Base-by-base conservation (phyloP, 2,329 filamentous ascomycete species). In the Penicillium sp. region DNA sequence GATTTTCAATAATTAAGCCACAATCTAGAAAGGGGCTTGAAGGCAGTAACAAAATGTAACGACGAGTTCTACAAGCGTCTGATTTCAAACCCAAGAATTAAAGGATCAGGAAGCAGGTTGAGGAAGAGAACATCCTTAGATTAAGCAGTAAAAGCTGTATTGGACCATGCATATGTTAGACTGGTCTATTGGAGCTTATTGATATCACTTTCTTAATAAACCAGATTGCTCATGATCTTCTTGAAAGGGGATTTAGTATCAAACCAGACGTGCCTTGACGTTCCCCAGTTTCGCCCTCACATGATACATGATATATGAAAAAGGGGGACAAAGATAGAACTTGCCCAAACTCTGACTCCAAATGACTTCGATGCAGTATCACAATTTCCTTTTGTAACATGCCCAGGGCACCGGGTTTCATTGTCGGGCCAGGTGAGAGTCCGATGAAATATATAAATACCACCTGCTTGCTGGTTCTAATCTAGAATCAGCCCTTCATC, bases 381-480 rank as follows among this genome's bases (percentile, higher is more conserved):
- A 46, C 7, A 18, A 44, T 44, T 16, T 26, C 23, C 16, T 18
- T 8, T 10, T 43, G 23, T 29, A 39, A 44, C 32, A 51, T 13
- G 4, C 4, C 13, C 16, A 46, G 14, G 11, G 18, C 19, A 9
- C 6, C 7, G 16, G 9, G 23, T 44, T 34, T 34, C 2, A 10
- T 14, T 5, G 13, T 3, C 5, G 32, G 13, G 11, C 11, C 13
- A 30, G 7, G 7, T 34, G 11, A 13, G 32, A 34, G 11, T 10
- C 32, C 11, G 4, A 14, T 10, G 6, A 18, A 8, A 14, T 13
- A 34, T 52, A 52, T 52, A 52, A 47, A 52, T 47, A 52, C 29
- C 6, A 29, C 30, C 29, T 13, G 4, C 10, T 5, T 16, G 26
- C 18, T 32, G 11, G 23, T 4, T 27, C 19, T 26, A 14, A 14